Evolutionary conservation across 2,329 filamentous ascomycete genomes (phyloP), one percentile per base, ranked within the genome.

Genomic region (Spiromastix sp.): DNA sequence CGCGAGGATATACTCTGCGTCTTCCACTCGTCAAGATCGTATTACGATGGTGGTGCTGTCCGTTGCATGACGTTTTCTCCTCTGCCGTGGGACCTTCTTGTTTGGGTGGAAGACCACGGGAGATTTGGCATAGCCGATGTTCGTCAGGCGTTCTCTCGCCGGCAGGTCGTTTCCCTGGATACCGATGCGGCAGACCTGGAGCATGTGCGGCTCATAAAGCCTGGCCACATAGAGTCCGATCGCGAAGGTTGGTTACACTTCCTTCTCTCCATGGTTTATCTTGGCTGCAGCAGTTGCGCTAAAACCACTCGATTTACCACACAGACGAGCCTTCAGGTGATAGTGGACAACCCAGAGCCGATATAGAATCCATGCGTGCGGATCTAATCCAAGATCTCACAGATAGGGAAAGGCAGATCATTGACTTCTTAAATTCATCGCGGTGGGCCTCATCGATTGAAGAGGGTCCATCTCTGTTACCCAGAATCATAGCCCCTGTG

Each of bases 31-130:
- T 87, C 86, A 1, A 70, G 85, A 41, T 75, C 84, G 0, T 71
- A 74, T 40, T 70, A 67, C n/a, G 71, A 75, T 15, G 70, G 73
- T 13, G 89, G 89, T 28, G 86, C 89, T 20, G 78, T 96, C 35
- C 75, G 91, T 42, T 85, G 86, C 42, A 93, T 96, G 82, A 72
- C 81, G 1, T 98, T 98, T 54, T 86, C 84, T 4, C 87, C 89
- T 1, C 82, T 83, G 1, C 85, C 87, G 0, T 89, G 81, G 67
- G 89, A 95, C 53, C 72, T 98, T 12, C 66, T 98, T 26, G 82
- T 93, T 5, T 96, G 91, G 87, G 84, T 86, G 6, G 91, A 98
- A 58, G 84, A 94, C 49, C 79, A 83, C 43, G 66, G 65, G 11
- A 55, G 61, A 42, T 61, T 61, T 29, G 66, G 65, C 5, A 47